These are phyloP conservation scores for Ophiostoma sp. DNA, from an alignment of 2,329 filamentous ascomycete genomes.

Conservation along the genomic window DNA sequence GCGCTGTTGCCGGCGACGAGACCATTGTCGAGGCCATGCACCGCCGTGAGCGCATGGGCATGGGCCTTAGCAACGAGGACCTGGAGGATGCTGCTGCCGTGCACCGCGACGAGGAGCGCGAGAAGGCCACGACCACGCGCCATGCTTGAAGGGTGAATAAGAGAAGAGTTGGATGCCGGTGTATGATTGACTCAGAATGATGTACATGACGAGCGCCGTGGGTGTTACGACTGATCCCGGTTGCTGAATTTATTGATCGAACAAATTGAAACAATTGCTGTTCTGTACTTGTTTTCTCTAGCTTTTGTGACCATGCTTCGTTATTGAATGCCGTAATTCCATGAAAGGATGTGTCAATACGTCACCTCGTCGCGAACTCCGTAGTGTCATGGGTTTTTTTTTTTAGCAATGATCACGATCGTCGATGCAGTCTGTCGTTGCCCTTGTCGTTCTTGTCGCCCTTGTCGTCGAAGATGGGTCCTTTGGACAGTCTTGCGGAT, in stretches of 20 bases:
- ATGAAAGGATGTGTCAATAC: background rate
- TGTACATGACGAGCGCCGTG: background rate
- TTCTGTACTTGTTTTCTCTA: background rate
- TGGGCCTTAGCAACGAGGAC: slow-evolving; percentile 30
- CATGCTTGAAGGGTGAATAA: background rate
- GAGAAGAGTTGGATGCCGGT: too few species aligned
- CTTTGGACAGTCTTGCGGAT: background rate
- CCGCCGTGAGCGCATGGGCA: slow-evolving; percentile 31
- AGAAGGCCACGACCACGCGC: slow-evolving; percentile 15
- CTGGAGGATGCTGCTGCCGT: slow-evolving; percentile 29
- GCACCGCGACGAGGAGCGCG: background rate
- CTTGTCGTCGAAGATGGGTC: background rate
- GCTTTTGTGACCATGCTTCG: background rate
- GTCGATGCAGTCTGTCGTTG: background rate
- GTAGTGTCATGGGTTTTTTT: background rate
- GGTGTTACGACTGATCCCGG: background rate
- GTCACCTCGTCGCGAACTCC: too few species aligned
- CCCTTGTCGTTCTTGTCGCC: background rate
- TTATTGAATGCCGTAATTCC: background rate
- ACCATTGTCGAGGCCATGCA: slow-evolving; percentile 34
- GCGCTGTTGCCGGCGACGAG: slow-evolving; percentile 47
- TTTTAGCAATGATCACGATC: background rate
- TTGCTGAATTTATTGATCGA: background rate
- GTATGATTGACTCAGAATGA: background rate
- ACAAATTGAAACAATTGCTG: background rate